These are phyloP conservation scores for Dalbergia oliveri DNA, from an alignment of 306 rosid genomes.

Conservation along the genomic window DNA sequence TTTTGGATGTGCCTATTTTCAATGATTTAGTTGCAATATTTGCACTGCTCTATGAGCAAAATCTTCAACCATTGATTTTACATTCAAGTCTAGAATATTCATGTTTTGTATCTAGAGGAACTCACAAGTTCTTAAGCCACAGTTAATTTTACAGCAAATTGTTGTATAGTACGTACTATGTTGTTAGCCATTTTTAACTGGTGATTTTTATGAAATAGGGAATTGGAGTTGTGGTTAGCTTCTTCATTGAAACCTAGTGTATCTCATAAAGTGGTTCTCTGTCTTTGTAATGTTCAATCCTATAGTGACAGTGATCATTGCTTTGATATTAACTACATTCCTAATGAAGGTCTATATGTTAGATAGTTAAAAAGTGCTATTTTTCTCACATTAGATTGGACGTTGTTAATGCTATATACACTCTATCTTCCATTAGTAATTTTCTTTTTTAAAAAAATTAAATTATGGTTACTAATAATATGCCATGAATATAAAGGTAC, in stretches of 20 bases:
- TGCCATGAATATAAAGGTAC: background rate
- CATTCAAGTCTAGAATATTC: slow-evolving; percentile 58
- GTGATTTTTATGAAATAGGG: slow-evolving; percentile 53
- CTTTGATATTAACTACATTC: slow-evolving; percentile 57
- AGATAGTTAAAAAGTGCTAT: slow-evolving; percentile 60
- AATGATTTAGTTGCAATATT: slow-evolving; percentile 55
- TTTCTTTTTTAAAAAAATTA: background rate
- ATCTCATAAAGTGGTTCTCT: slow-evolving; percentile 71
- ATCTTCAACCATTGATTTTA: slow-evolving; percentile 56
- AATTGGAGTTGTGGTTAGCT: slow-evolving; percentile 61
- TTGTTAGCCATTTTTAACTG: background rate
- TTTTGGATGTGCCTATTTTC: slow-evolving; percentile 75
- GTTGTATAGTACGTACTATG: background rate
- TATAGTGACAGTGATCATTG: slow-evolving; percentile 69
- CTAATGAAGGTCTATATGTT: slow-evolving; percentile 56
- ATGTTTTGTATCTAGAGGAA: slow-evolving; percentile 72
- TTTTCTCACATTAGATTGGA: background rate
- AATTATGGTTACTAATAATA: background rate
- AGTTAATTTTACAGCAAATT: background rate
- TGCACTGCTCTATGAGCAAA: slow-evolving; percentile 53
- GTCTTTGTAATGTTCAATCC: slow-evolving; percentile 76
- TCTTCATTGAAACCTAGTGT: slow-evolving; percentile 73
- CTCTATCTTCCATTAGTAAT: background rate
- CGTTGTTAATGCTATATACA: background rate
- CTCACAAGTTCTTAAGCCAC: slow-evolving; percentile 27